Evolutionary conservation across 495 filamentous ascomycete genomes (phyloP).

Genomic region (Penicillium verhagenii): DNA sequence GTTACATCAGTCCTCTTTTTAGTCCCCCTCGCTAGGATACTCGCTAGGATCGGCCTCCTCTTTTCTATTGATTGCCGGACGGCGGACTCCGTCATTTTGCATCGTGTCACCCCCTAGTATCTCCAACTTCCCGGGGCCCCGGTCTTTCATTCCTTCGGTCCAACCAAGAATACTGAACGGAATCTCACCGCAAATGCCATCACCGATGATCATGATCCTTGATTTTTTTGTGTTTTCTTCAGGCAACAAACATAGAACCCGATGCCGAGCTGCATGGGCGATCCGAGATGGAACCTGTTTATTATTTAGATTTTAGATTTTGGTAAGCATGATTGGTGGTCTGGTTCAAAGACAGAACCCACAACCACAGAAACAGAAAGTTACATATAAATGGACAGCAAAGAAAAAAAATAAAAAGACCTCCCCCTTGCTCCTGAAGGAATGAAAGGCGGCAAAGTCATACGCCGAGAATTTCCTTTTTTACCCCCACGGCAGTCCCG

Average conservation of each 20-base stretch:
- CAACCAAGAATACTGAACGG: background rate
- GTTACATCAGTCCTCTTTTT: slow-evolving; percentile 19
- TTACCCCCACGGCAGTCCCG: slow-evolving; percentile 12
- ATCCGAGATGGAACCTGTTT: background rate
- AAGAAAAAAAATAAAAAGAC: background rate
- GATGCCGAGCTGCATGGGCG: slow-evolving; percentile 13
- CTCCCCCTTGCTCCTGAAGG: background rate
- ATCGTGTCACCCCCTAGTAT: slow-evolving; percentile 6
- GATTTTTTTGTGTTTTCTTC: background rate
- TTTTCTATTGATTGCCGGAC: slow-evolving; percentile 3
- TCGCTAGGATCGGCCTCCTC: slow-evolving; percentile 11
- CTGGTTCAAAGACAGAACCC: background rate
- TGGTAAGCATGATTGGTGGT: background rate
- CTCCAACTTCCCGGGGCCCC: background rate
- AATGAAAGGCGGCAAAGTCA: slow-evolving; percentile 8
- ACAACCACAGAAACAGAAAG: no score
- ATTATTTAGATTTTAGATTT: no score
- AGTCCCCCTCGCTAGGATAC: slow-evolving; percentile 5
- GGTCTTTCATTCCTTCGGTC: slow-evolving; percentile 2
- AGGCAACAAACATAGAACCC: slow-evolving; percentile 16
- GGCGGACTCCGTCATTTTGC: slow-evolving; percentile 14
- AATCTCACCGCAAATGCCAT: slow-evolving; percentile 1
- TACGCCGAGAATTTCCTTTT: slow-evolving; percentile 21
- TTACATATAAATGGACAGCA: no score
- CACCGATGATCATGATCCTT: background rate